Conservation (phyloP, 371 early-diverging fungal genomes). For the Rhizopus microsporus region DNA sequence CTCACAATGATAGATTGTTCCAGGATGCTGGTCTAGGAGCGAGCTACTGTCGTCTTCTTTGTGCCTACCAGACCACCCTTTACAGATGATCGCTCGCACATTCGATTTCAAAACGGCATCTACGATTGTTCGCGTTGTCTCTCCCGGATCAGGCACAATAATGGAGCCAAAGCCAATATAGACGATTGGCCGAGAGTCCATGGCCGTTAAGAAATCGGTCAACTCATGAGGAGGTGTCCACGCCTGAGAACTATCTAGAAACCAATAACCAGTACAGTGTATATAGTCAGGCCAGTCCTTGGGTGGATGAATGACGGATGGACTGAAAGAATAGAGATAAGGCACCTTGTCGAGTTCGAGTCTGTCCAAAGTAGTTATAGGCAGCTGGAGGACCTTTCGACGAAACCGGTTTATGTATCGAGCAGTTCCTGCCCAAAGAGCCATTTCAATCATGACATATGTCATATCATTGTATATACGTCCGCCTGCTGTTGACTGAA, state of each 20-base stretch:
- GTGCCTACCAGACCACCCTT: constrained; percentile 75
- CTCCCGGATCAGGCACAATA: constrained; percentile 77
- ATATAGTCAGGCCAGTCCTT: constrained; percentile 80
- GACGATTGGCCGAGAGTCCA: constrained; percentile 58
- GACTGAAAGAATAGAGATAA: constrained; percentile 76
- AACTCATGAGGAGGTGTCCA: constrained; percentile 65
- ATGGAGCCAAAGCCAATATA: constrained; percentile 90
- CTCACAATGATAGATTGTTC: constrained; percentile 52
- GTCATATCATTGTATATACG: constrained; percentile 81
- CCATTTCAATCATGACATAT: constrained; percentile 74
- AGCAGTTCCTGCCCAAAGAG: constrained; percentile 69
- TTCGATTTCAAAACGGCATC: constrained; percentile 68
- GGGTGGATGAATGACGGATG: constrained; percentile 67
- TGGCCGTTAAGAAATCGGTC: constrained; percentile 52
- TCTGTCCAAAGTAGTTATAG: constrained; percentile 52
- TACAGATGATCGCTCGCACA: constrained; percentile 76
- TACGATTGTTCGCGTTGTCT: constrained; percentile 63
- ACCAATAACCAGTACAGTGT: constrained; percentile 81
- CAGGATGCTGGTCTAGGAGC: constrained; percentile 37
- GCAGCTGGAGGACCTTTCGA: constrained; percentile 53
- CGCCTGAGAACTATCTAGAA: constrained; percentile 66
- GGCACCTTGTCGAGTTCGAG: constrained; percentile 63
- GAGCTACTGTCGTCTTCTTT: constrained; percentile 32
- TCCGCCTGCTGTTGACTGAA: constrained; percentile 57
- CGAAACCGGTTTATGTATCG: constrained; percentile 70